Conservation (phyloP, 352 stramenopile species). For the Phytophthora syringae region DNA sequence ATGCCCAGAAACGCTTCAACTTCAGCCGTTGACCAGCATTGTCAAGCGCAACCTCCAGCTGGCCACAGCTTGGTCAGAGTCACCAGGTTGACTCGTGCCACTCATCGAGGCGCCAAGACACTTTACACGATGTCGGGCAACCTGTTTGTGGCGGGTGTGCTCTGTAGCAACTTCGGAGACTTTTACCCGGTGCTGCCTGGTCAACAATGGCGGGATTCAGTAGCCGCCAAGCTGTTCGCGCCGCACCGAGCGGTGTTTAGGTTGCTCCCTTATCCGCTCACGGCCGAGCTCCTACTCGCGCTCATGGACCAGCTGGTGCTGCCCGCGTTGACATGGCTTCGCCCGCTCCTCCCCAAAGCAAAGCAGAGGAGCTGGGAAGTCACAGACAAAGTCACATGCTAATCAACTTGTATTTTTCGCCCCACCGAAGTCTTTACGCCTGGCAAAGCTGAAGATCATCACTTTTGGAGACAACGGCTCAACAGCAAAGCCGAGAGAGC, state of each 20-base stretch:
- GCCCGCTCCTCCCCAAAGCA: constrained; percentile 23
- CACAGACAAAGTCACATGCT: constrained; percentile 3
- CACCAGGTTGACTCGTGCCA: constrained; percentile 30
- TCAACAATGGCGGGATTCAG: constrained; percentile 39
- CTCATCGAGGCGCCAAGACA: constrained; percentile 45
- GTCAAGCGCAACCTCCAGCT: constrained; percentile 4
- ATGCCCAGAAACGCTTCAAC: constrained; percentile 22
- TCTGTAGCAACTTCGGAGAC: constrained; percentile 85
- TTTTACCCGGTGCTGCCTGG: constrained; percentile 54
- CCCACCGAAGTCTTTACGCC: constrained; percentile 28
- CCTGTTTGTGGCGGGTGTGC: constrained; percentile 66
- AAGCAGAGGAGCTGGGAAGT: constrained; percentile 17
- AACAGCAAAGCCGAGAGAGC: constrained; percentile 25
- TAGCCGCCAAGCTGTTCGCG: constrained; percentile 59
- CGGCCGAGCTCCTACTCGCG: constrained; percentile 42
- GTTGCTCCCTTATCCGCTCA: constrained; percentile 52
- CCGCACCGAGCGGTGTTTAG: constrained; percentile 57
- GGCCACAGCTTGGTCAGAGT: constrained; percentile 30
- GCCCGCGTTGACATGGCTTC: constrained; percentile 42
- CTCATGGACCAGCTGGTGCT: constrained; percentile 61
- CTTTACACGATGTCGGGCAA: constrained; percentile 77
- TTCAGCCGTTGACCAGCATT: constrained; percentile 2
- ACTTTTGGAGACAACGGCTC: constrained; percentile 18
- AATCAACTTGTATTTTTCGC: constrained; percentile 9
- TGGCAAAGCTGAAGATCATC: constrained; percentile 29